Conservation (phyloP, 2,329 filamentous ascomycete genomes). For the Nannizzia gypsea region DNA sequence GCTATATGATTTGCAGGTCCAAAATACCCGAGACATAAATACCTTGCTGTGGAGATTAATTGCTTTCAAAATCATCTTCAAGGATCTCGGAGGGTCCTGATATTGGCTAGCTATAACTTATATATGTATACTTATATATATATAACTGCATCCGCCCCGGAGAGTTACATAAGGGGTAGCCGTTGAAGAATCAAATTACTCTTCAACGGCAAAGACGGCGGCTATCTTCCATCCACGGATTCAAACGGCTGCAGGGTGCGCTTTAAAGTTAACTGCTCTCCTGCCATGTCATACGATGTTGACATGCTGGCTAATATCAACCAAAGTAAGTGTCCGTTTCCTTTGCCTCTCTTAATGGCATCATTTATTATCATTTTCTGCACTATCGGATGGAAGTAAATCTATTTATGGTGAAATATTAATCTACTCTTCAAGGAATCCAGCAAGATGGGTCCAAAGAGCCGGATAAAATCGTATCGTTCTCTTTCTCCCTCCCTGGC, state of each 20-base stretch:
- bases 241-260: background rate
- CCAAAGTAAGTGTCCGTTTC: background rate
- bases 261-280: conserved; percentile 1
- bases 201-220: background rate
- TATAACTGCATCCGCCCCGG: background rate
- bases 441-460: background rate
- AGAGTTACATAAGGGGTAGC: background rate
- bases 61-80: background rate
- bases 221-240: background rate
- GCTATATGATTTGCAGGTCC: too few relatives aligned
- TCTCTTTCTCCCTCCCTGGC: background rate
- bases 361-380: background rate
- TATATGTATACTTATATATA: too few relatives aligned
- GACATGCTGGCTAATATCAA: background rate
- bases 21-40: too few relatives aligned
- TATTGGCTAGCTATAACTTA: background rate
- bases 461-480: background rate
- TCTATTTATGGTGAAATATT: background rate
- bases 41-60: conserved; percentile 3
- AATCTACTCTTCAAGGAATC: background rate
- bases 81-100: background rate
- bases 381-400: background rate
- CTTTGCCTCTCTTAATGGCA: background rate
- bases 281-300: background rate
- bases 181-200: background rate